Percentiles rank a stretch among this genome's conserved stretches.
Evolutionary conservation across 139 green algal species (phyloP).

Genomic region (Coelastrella sp.): DNA sequence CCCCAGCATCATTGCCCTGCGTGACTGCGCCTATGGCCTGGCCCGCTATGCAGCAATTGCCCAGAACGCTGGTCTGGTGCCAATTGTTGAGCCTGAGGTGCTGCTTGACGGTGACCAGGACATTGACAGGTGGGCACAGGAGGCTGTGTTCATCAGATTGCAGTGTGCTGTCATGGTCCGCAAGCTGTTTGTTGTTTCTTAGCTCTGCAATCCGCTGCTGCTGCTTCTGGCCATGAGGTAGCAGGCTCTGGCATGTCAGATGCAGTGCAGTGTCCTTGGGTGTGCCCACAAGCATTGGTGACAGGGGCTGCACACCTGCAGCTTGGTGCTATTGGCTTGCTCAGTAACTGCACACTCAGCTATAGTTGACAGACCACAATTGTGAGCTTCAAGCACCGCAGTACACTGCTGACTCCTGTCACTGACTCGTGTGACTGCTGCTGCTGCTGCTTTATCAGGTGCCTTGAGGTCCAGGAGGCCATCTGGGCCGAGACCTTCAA

Average conservation of each 20-base stretch:
- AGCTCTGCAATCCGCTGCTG: neutral
- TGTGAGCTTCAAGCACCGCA: too few relatives aligned
- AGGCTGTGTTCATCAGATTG: neutral
- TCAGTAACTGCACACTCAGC: too few relatives aligned
- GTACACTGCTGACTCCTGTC: neutral
- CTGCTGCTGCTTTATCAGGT: conserved; percentile 49
- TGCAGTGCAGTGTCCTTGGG: neutral
- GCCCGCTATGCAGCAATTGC: conserved; percentile 97
- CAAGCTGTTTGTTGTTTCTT: neutral
- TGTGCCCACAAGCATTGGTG: too few relatives aligned
- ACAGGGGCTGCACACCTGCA: too few relatives aligned
- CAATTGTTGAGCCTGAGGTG: conserved; percentile 99
- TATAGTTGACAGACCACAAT: neutral
- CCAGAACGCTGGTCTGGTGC: conserved; percentile 93
- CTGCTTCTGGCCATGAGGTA: neutral
- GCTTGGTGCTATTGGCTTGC: too few relatives aligned
- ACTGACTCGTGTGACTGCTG: neutral
- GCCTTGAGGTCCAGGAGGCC: conserved; percentile 85
- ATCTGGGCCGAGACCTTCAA: conserved; percentile 99
- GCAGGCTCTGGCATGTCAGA: neutral
- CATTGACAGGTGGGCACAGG: conserved; percentile 76
- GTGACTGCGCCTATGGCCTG: conserved; percentile 96
- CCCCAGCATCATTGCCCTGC: conserved; percentile 83
- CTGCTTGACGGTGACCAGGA: conserved; percentile 92
- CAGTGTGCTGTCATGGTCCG: neutral